Conservation (phyloP, 371 early-diverging fungal species). For the Apophysomyces variabilis region DNA sequence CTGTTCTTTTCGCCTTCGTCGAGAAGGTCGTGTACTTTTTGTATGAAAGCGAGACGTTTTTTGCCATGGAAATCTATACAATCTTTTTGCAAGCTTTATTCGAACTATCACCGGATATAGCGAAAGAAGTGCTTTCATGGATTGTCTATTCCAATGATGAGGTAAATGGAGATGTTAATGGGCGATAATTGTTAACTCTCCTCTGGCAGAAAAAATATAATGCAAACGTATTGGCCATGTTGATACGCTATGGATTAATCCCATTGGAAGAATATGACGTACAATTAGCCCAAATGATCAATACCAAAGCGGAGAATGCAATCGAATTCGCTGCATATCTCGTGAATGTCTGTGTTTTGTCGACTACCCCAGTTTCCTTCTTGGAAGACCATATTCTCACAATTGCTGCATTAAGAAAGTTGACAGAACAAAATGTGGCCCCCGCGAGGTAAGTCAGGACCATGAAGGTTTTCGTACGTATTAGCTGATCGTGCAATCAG, state of each 20-base stretch:
- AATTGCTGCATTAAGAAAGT: slow-evolving; percentile 64
- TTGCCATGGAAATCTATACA: slow-evolving; percentile 84
- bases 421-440: slow-evolving; percentile 65
- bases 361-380: slow-evolving; percentile 58
- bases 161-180: neutral
- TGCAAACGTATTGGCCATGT: slow-evolving; percentile 74
- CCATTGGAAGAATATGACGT: slow-evolving; percentile 82
- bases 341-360: slow-evolving; percentile 69
- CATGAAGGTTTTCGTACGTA: neutral
- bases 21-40: slow-evolving; percentile 84
- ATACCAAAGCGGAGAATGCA: slow-evolving; percentile 66
- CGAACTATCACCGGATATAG: slow-evolving; percentile 74
- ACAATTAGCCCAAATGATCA: slow-evolving; percentile 84
- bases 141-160: neutral
- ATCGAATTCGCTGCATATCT: slow-evolving; percentile 79
- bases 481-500: slow-evolving; percentile 22
- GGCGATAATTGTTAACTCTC: neutral
- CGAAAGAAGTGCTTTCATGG: slow-evolving; percentile 87
- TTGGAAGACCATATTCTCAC: slow-evolving; percentile 78
- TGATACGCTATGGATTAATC: slow-evolving; percentile 81
- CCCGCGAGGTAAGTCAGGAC: slow-evolving; percentile 42
- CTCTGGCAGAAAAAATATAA: slow-evolving; percentile 73
- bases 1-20: slow-evolving; percentile 74
- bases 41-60: slow-evolving; percentile 73
- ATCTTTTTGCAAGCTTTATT: slow-evolving; percentile 80